These are phyloP conservation scores for Glycine latifolia DNA, from an alignment of 306 rosid genomes.

Conservation along the genomic window DNA sequence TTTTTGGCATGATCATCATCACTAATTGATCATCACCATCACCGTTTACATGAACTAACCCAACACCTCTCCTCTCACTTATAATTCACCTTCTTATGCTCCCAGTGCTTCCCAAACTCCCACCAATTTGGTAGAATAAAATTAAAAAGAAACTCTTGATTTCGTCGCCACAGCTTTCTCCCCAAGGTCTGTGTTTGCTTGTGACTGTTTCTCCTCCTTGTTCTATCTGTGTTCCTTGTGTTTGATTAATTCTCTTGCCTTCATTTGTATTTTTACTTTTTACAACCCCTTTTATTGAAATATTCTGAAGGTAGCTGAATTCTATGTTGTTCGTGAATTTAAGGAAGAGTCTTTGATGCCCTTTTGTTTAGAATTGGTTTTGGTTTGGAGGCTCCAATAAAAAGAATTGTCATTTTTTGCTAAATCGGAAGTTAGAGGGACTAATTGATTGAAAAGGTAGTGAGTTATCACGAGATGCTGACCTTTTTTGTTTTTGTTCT, in stretches of 20 bases:
- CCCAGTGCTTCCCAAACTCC: constrained; percentile 45
- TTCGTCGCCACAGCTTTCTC: constrained; percentile 21
- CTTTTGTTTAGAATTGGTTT: constrained; percentile 42
- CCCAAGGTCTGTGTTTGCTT: constrained; percentile 51
- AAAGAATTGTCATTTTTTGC: constrained; percentile 36
- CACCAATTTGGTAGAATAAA: constrained; percentile 39
- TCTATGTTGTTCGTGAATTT: constrained; percentile 6
- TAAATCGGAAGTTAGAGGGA: constrained; percentile 33
- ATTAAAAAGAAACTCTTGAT: constrained; percentile 14
- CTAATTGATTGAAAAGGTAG: constrained; percentile 16
- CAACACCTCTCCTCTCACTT: constrained; percentile 22
- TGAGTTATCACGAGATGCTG: constrained; percentile 32
- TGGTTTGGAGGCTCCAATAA: constrained; percentile 1
- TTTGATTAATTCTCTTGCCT: constrained; percentile 9
- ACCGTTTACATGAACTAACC: neutral
- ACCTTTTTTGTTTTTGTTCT: neutral
- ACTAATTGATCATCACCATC: neutral
- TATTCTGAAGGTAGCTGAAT: constrained; percentile 17
- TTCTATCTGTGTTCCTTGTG: neutral
- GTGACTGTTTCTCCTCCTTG: constrained; percentile 26
- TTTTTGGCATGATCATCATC: neutral
- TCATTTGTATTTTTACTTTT: neutral
- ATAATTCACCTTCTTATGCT: constrained; percentile 26
- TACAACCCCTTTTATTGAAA: neutral
- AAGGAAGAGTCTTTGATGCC: constrained; percentile 8